Evolutionary conservation across 192 early-diverging fungal species (phyloP).

Genomic region (Entomortierella beljakovae): DNA sequence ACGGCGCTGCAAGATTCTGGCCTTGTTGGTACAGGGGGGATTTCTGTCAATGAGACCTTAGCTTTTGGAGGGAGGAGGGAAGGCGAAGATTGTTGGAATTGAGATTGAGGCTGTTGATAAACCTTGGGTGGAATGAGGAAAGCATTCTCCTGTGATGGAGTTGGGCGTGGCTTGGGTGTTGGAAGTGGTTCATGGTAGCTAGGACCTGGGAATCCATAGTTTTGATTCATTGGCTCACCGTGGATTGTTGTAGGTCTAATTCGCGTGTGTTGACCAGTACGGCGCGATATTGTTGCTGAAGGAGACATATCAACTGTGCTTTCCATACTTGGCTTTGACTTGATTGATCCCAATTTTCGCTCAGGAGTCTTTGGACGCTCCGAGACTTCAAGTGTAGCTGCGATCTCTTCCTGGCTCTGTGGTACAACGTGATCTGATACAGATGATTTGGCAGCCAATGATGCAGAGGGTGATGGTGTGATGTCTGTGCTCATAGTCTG

Average conservation of each 20-base stretch:
- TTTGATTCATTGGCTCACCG: slow-evolving; percentile 48
- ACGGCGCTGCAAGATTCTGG: slow-evolving; percentile 5
- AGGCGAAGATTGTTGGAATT: slow-evolving; percentile 46
- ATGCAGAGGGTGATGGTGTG: slow-evolving; percentile 29
- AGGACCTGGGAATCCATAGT: slow-evolving; percentile 13
- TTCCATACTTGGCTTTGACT: slow-evolving; percentile 19
- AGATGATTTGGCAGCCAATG: slow-evolving; percentile 26
- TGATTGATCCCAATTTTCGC: slow-evolving; percentile 1
- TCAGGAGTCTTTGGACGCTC: slow-evolving; percentile 29
- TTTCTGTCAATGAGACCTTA: slow-evolving; percentile 15
- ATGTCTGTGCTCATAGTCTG: slow-evolving; percentile 12
- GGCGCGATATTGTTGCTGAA: slow-evolving; percentile 38
- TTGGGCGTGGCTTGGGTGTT: slow-evolving; percentile 22
- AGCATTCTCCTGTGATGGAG: slow-evolving; percentile 30
- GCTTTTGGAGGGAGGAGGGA: slow-evolving; percentile 20
- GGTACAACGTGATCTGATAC: slow-evolving; percentile 2
- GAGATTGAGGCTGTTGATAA: slow-evolving; percentile 33
- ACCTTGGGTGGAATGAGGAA: slow-evolving; percentile 23
- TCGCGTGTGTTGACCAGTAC: slow-evolving; percentile 33
- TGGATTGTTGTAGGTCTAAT: slow-evolving; percentile 48
- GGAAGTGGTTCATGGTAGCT: slow-evolving; percentile 41
- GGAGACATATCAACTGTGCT: slow-evolving; percentile 44
- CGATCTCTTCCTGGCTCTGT: slow-evolving; percentile 18
- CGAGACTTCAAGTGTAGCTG: slow-evolving; percentile 6
- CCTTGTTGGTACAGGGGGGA: slow-evolving; percentile 36